phyloP scores from a whole-genome alignment of 371 early-diverging fungal species.

The Syncephalastrum racemosum region DNA sequence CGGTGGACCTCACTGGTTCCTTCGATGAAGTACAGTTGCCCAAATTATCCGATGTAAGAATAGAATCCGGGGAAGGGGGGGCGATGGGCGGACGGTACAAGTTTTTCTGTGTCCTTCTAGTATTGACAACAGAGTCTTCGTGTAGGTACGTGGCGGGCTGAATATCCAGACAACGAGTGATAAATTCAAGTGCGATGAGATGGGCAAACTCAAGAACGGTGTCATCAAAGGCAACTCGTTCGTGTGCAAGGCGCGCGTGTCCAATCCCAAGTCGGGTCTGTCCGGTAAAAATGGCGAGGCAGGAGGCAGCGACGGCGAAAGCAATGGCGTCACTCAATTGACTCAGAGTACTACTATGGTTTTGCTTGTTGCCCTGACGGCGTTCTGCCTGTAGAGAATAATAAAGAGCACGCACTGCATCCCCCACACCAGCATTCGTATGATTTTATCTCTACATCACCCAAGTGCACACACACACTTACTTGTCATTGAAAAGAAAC shows the following conservation, averaged over 20 bases:
- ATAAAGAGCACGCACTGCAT: no score
- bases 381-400: no score
- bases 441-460: no score
- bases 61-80: no score
- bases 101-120: neutral
- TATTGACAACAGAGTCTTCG: neutral
- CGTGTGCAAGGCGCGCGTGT: conserved; percentile 32
- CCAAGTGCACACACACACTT: no score
- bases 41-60: conserved; percentile 31
- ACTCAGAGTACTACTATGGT: no score
- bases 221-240: conserved; percentile 47
- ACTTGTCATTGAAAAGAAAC: no score
- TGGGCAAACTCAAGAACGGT: conserved; percentile 35
- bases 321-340: no score
- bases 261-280: conserved; percentile 33
- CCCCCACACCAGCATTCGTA: no score
- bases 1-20: conserved; percentile 47
- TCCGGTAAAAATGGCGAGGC: conserved; percentile 7
- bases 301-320: neutral
- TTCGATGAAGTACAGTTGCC: conserved; percentile 46
- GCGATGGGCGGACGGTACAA: no score
- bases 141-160: conserved; percentile 39
- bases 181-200: conserved; percentile 30
- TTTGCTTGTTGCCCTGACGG: no score
- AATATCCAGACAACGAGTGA: conserved; percentile 44